Evolutionary conservation across 1,284 basidiomycete genomes (phyloP).

Genomic region (Irpex rosettiformis): DNA sequence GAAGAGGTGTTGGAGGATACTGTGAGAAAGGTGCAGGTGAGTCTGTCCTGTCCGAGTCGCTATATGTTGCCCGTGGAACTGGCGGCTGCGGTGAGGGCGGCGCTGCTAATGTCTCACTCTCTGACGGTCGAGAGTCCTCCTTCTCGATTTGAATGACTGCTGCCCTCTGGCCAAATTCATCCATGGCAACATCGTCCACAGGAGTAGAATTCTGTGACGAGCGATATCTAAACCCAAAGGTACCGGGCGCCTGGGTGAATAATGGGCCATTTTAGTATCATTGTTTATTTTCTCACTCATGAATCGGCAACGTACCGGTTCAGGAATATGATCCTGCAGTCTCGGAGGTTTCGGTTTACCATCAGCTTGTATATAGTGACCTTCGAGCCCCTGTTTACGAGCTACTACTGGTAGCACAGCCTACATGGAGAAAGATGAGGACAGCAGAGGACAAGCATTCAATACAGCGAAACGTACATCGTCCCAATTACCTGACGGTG

Average conservation of each 20-base stretch:
- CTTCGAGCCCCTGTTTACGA: conserved; percentile 74
- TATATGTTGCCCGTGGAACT: conserved; percentile 1
- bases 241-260: conserved; percentile 65
- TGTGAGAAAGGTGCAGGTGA: conserved; percentile 58
- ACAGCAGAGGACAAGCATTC: conserved; percentile 5
- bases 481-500: conserved; percentile 67
- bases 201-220: conserved; percentile 33
- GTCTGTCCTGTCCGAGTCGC: conserved; percentile 8
- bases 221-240: conserved; percentile 73
- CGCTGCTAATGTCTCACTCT: conserved; percentile 24
- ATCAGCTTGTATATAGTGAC: conserved; percentile 60
- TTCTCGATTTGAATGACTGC: conserved; percentile 19
- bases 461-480: conserved; percentile 46
- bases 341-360: conserved; percentile 52
- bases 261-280: too few relatives aligned
- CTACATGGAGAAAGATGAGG: conserved; percentile 23
- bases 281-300: too few relatives aligned
- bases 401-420: conserved; percentile 75
- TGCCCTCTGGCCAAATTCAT: conserved; percentile 51
- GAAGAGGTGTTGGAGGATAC: conserved; percentile 30
- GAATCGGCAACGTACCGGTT: conserved; percentile 42
- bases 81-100: conserved; percentile 31
- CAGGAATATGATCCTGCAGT: conserved; percentile 31
- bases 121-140: conserved; percentile 26
- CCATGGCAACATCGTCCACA: conserved; percentile 53